Base-by-base conservation (phyloP, 805 yeast genomes). In the Torulaspora franciscae region DNA sequence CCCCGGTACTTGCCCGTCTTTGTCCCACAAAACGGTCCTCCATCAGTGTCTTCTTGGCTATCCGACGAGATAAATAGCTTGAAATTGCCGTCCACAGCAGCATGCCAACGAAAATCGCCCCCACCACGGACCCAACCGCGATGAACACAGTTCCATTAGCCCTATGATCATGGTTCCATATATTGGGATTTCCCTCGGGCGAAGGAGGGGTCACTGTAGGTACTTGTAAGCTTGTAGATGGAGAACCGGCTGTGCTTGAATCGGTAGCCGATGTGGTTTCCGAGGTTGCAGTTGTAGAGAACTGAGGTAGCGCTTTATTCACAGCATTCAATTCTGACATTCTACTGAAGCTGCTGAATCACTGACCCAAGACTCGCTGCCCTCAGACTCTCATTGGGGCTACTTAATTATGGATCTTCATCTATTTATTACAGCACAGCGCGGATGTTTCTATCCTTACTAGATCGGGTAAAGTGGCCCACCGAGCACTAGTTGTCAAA, bases 141-240 rank as follows among this genome's bases (percentile, higher is more conserved):
- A 88, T 87, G 65, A 86, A 87, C 2, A 88, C 89, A 1, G 93
- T 83, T 1, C 95, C 95, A 37, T 77, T 73, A 1, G 89, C 86
- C 37, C 72, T 70, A 27, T 47, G 50, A 15, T 58, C 58, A 5
- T 79, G 64, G 37, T 68, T 64, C 52, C 74, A 65, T 14, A 87
- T 70, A 56, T 74, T 80, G 8, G 95, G 95, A 62, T 87, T 87
- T 40, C 73, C 66, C 13, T 54, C 55, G 32, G 77, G 71, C 1
- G 81, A 68, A 0, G 95, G 95, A 1, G 71, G 73, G 7, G 67
- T 62, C 24, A 71, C 67, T 1, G 64, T 58, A 2, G 73, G 45
- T 0, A 62, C 55, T 52, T 61, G 57, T 1, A 57, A 37, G 2
- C 57, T 37, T 6, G 60, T 42, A 5, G 27, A 11, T 10, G 41